These are phyloP conservation scores for Termitomyces sp. DNA, from an alignment of 768 basidiomycete genomes.

Conservation along the genomic window DNA sequence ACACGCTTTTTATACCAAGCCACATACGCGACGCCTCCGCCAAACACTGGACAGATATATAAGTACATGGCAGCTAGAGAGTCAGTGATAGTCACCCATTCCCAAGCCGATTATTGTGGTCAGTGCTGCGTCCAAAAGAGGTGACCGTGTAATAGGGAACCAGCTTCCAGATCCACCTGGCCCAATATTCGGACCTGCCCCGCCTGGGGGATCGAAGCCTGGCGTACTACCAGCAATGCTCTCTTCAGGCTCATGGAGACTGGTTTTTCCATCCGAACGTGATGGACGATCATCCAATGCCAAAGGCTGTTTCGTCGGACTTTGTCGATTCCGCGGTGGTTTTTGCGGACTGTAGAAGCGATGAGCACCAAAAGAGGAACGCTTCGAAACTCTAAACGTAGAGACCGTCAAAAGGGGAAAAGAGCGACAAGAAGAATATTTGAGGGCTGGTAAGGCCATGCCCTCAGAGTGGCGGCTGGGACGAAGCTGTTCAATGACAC, in stretches of 20 bases:
- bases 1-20: conserved; percentile 83
- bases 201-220: conserved; percentile 37
- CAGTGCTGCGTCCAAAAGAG: conserved; percentile 49
- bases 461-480: not conserved
- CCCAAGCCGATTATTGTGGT: conserved; percentile 59
- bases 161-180: conserved; percentile 19
- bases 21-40: conserved; percentile 69
- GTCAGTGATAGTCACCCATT: conserved; percentile 38
- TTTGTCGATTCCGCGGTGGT: conserved; percentile 2
- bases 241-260: conserved; percentile 39
- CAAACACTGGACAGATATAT: conserved; percentile 42
- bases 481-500: not conserved
- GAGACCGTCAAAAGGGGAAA: not conserved
- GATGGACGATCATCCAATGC: conserved; percentile 8
- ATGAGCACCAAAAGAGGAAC: not conserved
- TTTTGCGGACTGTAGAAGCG: conserved; percentile 16
- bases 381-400: not conserved
- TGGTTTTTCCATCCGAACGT: conserved; percentile 1
- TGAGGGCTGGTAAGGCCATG: conserved; percentile 8
- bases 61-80: not conserved
- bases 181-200: conserved; percentile 25
- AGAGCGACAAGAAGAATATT: not conserved
- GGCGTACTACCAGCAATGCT: conserved; percentile 31
- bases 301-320: conserved; percentile 5
- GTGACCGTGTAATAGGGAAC: conserved; percentile 35